Percentiles rank a stretch among this genome's conserved stretches.
phyloP scores from a whole-genome alignment of 768 basidiomycete genomes.

The Sistotremastrum suecicum region DNA sequence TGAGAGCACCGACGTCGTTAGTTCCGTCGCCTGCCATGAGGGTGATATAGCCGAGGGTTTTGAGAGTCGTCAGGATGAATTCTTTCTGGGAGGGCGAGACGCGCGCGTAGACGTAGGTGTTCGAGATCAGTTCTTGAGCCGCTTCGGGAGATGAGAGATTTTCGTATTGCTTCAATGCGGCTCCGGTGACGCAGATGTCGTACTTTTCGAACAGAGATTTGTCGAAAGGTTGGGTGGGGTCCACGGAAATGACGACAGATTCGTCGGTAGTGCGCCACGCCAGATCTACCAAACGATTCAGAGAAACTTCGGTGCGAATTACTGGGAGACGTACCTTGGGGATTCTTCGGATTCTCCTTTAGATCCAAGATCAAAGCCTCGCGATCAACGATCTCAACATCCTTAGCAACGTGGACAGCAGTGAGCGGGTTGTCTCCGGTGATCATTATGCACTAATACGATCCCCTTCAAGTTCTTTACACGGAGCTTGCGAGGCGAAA shows the following conservation, averaged over 20 bases:
- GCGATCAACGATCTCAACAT: conserved; percentile 95
- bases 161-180: conserved; percentile 82
- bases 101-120: conserved; percentile 97
- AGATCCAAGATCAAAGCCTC: conserved; percentile 88
- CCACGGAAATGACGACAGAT: conserved; percentile 71
- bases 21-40: conserved; percentile 99
- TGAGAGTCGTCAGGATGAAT: conserved; percentile 81
- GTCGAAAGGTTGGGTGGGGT: conserved; percentile 71
- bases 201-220: conserved; percentile 63
- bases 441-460: conserved; percentile 86
- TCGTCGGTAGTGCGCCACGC: conserved; percentile 94
- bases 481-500: background rate
- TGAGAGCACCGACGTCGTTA: conserved; percentile 96
- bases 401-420: conserved; percentile 87
- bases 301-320: background rate
- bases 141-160: conserved; percentile 24
- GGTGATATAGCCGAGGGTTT: conserved; percentile 78
- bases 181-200: conserved; percentile 94
- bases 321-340: conserved; percentile 38
- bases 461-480: background rate
- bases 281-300: conserved; percentile 38
- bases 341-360: conserved; percentile 61
- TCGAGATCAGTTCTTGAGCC: conserved; percentile 78
- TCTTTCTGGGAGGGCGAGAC: conserved; percentile 96
- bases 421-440: conserved; percentile 98